These are phyloP conservation scores for Eimeria praecox DNA, from an alignment of 169 alveolate genomes.

Conservation along the genomic window DNA sequence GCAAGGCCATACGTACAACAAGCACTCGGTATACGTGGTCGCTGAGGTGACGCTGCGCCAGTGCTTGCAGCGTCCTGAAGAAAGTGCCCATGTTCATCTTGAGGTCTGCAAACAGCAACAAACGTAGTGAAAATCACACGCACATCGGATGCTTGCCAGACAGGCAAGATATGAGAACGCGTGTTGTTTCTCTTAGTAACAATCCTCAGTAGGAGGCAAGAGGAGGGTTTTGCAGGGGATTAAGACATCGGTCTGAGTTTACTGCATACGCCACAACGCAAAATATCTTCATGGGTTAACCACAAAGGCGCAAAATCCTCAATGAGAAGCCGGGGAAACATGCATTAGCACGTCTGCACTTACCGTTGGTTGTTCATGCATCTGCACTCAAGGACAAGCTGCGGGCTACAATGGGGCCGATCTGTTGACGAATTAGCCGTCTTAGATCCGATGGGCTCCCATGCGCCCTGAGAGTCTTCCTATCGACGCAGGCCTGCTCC, in stretches of 20 bases:
- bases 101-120: not conserved
- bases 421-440: not conserved
- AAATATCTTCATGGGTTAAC: too few relatives aligned
- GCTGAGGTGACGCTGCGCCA: slow-evolving; percentile 78
- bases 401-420: too few relatives aligned
- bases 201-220: not conserved
- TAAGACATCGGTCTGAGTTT: not conserved
- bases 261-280: too few relatives aligned
- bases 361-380: too few relatives aligned
- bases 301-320: too few relatives aligned
- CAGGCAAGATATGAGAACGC: not conserved
- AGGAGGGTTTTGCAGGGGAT: not conserved
- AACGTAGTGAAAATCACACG: not conserved
- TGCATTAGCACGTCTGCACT: too few relatives aligned
- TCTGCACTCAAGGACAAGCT: too few relatives aligned
- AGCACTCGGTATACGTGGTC: slow-evolving; percentile 63
- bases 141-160: not conserved
- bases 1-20: not conserved
- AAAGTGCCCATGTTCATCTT: slow-evolving; percentile 65
- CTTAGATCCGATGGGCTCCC: too few relatives aligned
- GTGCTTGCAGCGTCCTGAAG: slow-evolving; percentile 64
- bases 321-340: too few relatives aligned
- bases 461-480: too few relatives aligned
- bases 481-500: not conserved
- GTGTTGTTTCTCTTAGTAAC: not conserved